These are phyloP conservation scores for Phytopythium chamaehyphon DNA, from an alignment of 352 stramenopile species.

Conservation along the genomic window DNA sequence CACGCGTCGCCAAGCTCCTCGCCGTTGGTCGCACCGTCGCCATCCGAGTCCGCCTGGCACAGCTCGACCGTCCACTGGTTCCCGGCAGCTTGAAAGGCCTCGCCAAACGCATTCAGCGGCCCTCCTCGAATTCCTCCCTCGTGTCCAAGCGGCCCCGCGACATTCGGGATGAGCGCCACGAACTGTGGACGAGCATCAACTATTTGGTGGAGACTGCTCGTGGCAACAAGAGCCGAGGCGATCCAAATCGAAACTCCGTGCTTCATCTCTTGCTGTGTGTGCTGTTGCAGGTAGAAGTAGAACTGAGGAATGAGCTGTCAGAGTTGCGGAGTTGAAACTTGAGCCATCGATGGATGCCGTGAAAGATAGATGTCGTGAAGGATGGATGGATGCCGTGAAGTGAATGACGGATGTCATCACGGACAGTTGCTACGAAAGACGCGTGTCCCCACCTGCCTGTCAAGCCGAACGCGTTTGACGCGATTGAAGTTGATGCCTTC, in stretches of 20 bases:
- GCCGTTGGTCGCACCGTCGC: slow-evolving; percentile 84
- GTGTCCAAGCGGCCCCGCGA: slow-evolving; percentile 50
- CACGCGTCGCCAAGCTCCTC: slow-evolving; percentile 87
- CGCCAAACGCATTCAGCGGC: slow-evolving; percentile 53
- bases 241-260: not conserved
- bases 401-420: too few species aligned
- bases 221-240: slow-evolving; percentile 7
- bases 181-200: slow-evolving; percentile 34
- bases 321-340: too few species aligned
- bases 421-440: too few species aligned
- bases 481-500: too few species aligned
- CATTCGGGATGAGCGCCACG: slow-evolving; percentile 61
- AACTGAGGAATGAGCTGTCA: not conserved
- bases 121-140: slow-evolving; percentile 40
- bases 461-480: too few species aligned
- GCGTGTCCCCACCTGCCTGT: too few species aligned
- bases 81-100: slow-evolving; percentile 36
- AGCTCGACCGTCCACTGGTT: slow-evolving; percentile 48
- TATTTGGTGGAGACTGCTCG: not conserved
- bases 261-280: not conserved
- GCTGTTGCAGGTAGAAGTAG: not conserved
- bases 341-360: too few species aligned
- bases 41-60: slow-evolving; percentile 65
- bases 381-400: too few species aligned
- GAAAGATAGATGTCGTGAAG: too few species aligned